Conservation (phyloP, 768 basidiomycete species). For the Leccinum boreale region DNA sequence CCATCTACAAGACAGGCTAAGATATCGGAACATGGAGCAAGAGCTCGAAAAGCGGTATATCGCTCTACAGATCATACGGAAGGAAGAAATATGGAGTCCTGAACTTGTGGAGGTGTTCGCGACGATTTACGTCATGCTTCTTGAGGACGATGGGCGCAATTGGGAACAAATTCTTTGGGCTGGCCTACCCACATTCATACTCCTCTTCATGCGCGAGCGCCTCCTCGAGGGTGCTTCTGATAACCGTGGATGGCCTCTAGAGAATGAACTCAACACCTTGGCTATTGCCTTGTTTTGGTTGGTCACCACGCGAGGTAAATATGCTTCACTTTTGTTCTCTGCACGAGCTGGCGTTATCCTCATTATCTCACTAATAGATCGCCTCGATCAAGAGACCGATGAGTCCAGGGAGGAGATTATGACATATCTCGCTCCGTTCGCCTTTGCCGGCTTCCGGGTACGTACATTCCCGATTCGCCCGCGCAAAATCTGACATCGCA, state of each 20-base stretch:
- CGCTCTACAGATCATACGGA: constrained; percentile 45
- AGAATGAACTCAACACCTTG: constrained; percentile 43
- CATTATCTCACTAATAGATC: constrained; percentile 7
- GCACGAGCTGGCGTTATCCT: neutral
- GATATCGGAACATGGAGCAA: constrained; percentile 33
- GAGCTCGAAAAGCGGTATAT: constrained; percentile 46
- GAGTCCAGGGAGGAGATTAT: constrained; percentile 33
- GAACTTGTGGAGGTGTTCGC: constrained; percentile 45
- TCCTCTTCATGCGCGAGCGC: constrained; percentile 36
- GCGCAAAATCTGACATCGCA: constrained; percentile 7
- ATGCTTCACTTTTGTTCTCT: neutral
- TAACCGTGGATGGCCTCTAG: constrained; percentile 49
- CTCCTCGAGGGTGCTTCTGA: constrained; percentile 36
- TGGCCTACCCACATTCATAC: constrained; percentile 39
- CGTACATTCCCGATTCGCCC: constrained; percentile 17
- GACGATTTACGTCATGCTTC: constrained; percentile 54
- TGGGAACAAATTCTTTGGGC: constrained; percentile 45
- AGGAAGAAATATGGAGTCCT: constrained; percentile 34
- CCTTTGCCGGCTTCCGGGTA: constrained; percentile 49
- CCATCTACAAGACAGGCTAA: constrained; percentile 28
- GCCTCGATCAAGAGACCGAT: constrained; percentile 33
- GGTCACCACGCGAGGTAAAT: constrained; percentile 32
- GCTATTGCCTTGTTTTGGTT: constrained; percentile 50
- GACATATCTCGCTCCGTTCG: constrained; percentile 41
- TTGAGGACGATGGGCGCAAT: constrained; percentile 53